phyloP scores from a whole-genome alignment of 768 basidiomycete genomes.

The Tylopilus plumbeoviolaceoides region DNA sequence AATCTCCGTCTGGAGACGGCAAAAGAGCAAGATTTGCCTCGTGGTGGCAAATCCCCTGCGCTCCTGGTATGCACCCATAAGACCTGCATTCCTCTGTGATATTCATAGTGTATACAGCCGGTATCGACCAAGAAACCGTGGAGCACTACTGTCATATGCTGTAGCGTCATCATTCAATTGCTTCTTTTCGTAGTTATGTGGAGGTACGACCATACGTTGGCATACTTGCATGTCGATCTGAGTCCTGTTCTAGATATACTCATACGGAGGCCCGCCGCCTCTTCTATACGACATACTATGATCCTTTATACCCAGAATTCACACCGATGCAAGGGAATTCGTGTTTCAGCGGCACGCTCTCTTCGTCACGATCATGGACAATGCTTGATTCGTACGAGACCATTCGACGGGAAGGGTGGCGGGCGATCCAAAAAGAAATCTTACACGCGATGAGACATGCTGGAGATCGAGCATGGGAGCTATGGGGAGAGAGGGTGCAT shows the following conservation, averaged over 20 bases:
- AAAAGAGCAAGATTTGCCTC: slow-evolving; percentile 34
- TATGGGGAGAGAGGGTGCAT: slow-evolving; percentile 33
- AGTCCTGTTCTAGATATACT: slow-evolving; percentile 34
- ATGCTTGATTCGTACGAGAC: slow-evolving; percentile 35
- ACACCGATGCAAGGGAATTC: slow-evolving; percentile 42
- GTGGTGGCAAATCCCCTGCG: slow-evolving; percentile 31
- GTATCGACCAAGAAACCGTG: slow-evolving; percentile 13
- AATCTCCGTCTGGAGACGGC: slow-evolving; percentile 39
- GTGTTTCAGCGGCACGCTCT: slow-evolving; percentile 29
- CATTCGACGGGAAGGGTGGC: slow-evolving; percentile 40
- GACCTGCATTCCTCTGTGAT: not conserved
- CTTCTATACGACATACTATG: slow-evolving; percentile 74
- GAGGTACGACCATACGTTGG: slow-evolving; percentile 40
- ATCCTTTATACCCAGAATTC: slow-evolving; percentile 73
- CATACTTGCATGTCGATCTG: slow-evolving; percentile 4
- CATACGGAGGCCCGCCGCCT: slow-evolving; percentile 48
- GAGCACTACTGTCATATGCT: slow-evolving; percentile 33
- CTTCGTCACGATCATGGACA: slow-evolving; percentile 37
- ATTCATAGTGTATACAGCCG: slow-evolving; percentile 18
- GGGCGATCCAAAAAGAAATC: slow-evolving; percentile 34
- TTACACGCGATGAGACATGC: slow-evolving; percentile 37
- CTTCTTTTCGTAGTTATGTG: slow-evolving; percentile 50
- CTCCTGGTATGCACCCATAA: slow-evolving; percentile 34
- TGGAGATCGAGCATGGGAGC: slow-evolving; percentile 41
- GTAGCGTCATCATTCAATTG: slow-evolving; percentile 41